A percentile compares a stretch with the other conserved stretches of the same genome.
Evolutionary conservation across 179 eudicot genomes (phyloP).

Genomic region (Kewa caespitosa): DNA sequence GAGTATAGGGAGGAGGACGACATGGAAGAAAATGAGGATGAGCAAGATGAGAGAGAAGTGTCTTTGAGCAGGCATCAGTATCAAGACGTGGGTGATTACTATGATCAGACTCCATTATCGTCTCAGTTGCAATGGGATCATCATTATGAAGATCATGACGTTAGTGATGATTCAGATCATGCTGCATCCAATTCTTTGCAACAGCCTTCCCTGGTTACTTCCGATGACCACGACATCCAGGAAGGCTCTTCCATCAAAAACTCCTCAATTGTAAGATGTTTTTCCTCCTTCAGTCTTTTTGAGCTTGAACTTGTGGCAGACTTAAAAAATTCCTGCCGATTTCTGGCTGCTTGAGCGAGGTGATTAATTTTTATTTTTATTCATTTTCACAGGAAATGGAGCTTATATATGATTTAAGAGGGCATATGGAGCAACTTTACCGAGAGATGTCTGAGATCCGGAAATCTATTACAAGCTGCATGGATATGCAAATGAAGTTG

Average conservation of each 20-base stretch:
- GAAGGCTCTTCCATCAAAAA: conserved; percentile 32
- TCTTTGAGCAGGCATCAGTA: conserved; percentile 21
- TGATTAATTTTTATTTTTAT: not conserved
- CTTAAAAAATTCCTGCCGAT: not conserved
- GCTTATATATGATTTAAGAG: conserved; percentile 59
- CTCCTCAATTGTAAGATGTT: conserved; percentile 52
- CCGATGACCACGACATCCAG: conserved; percentile 30
- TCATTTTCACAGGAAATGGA: conserved; percentile 63
- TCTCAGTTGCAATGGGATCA: conserved; percentile 21
- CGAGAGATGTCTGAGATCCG: conserved; percentile 63
- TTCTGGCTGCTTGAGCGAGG: not conserved
- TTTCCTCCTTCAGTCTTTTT: not conserved
- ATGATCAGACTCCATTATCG: conserved; percentile 30
- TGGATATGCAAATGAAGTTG: conserved; percentile 58
- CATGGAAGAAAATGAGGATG: conserved; percentile 10
- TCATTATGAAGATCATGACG: conserved; percentile 33
- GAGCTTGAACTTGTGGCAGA: not conserved
- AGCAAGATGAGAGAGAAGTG: conserved; percentile 19
- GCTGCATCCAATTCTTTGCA: conserved; percentile 35
- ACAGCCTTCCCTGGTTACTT: conserved; percentile 31
- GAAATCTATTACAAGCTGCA: conserved; percentile 54
- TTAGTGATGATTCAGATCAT: conserved; percentile 38
- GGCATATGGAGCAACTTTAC: conserved; percentile 65
- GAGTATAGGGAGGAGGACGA: conserved; percentile 3
- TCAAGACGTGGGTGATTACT: conserved; percentile 27